Conservation (phyloP, 2,329 filamentous ascomycete genomes). For the Pseudocercospora fijiensis region DNA sequence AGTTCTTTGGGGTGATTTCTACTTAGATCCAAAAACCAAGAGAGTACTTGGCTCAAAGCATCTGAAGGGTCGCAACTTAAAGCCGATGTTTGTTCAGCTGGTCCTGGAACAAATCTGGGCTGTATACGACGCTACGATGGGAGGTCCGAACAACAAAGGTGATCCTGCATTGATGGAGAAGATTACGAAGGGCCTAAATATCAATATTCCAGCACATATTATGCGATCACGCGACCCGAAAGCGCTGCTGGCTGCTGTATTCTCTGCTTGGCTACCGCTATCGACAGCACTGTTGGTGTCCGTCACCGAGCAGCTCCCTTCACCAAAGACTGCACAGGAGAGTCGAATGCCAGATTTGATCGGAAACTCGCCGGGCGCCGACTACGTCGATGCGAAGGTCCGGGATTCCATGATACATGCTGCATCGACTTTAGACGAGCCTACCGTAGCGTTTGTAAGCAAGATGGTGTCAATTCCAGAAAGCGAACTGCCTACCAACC, state of each 20-base stretch:
- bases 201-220: conserved; percentile 81
- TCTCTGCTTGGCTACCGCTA: conserved; percentile 85
- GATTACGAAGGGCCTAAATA: conserved; percentile 85
- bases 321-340: conserved; percentile 75
- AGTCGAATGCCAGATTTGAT: conserved; percentile 77
- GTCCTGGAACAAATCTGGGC: conserved; percentile 96
- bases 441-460: conserved; percentile 91
- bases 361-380: conserved; percentile 72
- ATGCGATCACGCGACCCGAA: conserved; percentile 79
- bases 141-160: conserved; percentile 77
- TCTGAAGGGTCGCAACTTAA: conserved; percentile 83
- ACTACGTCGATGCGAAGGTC: conserved; percentile 66
- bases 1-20: conserved; percentile 95
- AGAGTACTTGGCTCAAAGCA: conserved; percentile 88
- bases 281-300: conserved; percentile 92
- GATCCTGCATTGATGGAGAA: conserved; percentile 83
- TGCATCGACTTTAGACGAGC: conserved; percentile 66
- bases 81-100: conserved; percentile 96
- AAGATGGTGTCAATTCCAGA: conserved; percentile 97
- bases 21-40: conserved; percentile 94
- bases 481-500: conserved; percentile 87
- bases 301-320: conserved; percentile 87
- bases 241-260: conserved; percentile 79
- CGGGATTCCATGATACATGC: conserved; percentile 82
- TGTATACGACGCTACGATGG: conserved; percentile 85